phyloP scores from a whole-genome alignment of 179 eudicot species.

The Silene noctiflora region DNA sequence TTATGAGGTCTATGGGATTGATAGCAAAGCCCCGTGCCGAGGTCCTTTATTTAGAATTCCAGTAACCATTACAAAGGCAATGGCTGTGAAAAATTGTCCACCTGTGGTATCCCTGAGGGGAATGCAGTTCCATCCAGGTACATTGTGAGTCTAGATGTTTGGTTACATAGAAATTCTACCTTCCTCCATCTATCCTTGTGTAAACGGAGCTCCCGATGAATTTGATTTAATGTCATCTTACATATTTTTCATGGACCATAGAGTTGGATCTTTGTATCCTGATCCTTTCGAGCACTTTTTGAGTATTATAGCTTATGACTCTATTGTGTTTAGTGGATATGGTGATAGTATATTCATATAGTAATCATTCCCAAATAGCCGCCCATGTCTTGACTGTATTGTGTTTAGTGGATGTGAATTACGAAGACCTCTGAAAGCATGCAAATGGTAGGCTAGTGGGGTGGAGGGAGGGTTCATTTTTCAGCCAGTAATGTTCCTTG shows the following conservation, averaged over 20 bases:
- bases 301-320: not conserved
- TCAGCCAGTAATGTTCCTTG: not conserved
- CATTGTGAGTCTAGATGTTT: not conserved
- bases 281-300: not conserved
- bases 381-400: not conserved
- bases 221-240: not conserved
- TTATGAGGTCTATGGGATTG: constrained; percentile 74
- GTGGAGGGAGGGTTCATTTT: too few species aligned
- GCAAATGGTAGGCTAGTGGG: too few species aligned
- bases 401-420: too few species aligned
- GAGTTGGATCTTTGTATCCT: not conserved
- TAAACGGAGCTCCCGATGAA: not conserved
- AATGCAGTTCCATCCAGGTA: constrained; percentile 82
- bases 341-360: too few species aligned
- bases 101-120: constrained; percentile 58
- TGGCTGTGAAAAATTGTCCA: constrained; percentile 53
- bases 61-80: constrained; percentile 81
- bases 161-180: not conserved
- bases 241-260: not conserved
- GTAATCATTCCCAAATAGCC: not conserved
- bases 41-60: constrained; percentile 96
- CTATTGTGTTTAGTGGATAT: not conserved
- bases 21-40: constrained; percentile 90
- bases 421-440: not conserved
- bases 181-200: constrained; percentile 4